Percentiles rank a stretch among this genome's conserved stretches.
Evolutionary conservation across 2,329 filamentous ascomycete species (phyloP).

Genomic region (Stemphylium vesicarium): DNA sequence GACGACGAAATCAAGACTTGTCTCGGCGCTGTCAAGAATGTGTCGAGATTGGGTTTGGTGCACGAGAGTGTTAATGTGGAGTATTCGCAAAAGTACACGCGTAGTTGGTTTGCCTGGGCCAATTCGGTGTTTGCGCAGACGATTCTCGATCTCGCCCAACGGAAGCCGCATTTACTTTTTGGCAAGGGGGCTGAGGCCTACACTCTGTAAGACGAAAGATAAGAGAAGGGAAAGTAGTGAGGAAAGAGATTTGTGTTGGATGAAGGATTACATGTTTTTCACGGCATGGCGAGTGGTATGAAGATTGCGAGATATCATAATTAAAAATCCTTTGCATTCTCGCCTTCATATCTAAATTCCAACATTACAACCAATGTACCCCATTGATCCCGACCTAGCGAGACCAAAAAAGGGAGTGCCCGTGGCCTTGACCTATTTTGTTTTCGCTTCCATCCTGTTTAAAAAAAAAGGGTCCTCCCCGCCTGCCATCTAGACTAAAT

Average conservation of each 20-base stretch:
- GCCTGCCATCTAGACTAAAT: too few relatives aligned
- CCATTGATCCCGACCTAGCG: too few relatives aligned
- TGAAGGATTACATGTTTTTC: too few relatives aligned
- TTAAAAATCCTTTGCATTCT: too few relatives aligned
- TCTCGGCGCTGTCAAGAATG: constrained; percentile 75
- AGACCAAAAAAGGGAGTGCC: too few relatives aligned
- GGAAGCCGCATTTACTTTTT: constrained; percentile 89
- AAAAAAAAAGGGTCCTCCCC: too few relatives aligned
- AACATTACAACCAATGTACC: background rate
- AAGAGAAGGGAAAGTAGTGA: too few relatives aligned
- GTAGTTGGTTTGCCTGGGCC: constrained; percentile 96
- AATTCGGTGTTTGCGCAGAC: constrained; percentile 96
- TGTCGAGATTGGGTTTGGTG: constrained; percentile 73
- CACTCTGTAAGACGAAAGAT: constrained; percentile 13
- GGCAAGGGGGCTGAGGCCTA: constrained; percentile 61
- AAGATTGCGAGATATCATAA: too few relatives aligned
- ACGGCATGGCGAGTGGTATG: too few relatives aligned
- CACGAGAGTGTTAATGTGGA: constrained; percentile 76
- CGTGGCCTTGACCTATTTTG: too few relatives aligned
- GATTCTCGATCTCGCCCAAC: constrained; percentile 83
- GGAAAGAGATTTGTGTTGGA: too few relatives aligned
- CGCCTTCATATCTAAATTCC: constrained; percentile 2
- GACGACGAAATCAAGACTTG: constrained; percentile 81
- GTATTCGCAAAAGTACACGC: constrained; percentile 39
- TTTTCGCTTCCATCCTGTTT: too few relatives aligned